Conservation (phyloP, 2,329 filamentous ascomycete genomes). For the Penicillium rolfsii region DNA sequence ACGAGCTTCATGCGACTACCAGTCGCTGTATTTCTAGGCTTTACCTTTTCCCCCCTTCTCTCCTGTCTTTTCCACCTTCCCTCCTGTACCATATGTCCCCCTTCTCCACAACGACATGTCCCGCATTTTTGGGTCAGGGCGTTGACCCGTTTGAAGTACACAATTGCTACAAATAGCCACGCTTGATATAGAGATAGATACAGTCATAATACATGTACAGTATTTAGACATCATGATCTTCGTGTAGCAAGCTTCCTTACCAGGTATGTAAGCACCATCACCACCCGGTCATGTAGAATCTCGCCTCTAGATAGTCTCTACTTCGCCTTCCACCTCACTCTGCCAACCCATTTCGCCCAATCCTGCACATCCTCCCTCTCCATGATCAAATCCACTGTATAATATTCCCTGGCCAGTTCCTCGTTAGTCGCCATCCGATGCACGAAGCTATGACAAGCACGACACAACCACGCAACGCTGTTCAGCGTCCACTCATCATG, state of each 20-base stretch:
- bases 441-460: slow-evolving; percentile 81
- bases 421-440: slow-evolving; percentile 76
- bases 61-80: slow-evolving; percentile 6
- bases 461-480: slow-evolving; percentile 83
- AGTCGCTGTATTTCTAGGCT: slow-evolving; percentile 19
- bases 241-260: not conserved
- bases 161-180: not conserved
- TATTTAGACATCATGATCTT: not conserved
- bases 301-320: slow-evolving; percentile 31
- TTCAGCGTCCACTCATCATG: slow-evolving; percentile 73
- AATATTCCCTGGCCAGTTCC: slow-evolving; percentile 64
- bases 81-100: slow-evolving; percentile 17
- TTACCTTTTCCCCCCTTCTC: slow-evolving; percentile 11
- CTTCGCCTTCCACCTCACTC: slow-evolving; percentile 71
- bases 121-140: slow-evolving; percentile 22
- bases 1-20: not conserved
- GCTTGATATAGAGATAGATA: slow-evolving; percentile 1
- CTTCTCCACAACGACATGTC: slow-evolving; percentile 13
- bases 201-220: slow-evolving; percentile 13
- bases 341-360: slow-evolving; percentile 74
- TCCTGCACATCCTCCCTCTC: slow-evolving; percentile 70
- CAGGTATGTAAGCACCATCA: too few species aligned
- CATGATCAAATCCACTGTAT: slow-evolving; percentile 65
- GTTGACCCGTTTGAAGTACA: slow-evolving; percentile 17
- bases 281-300: not conserved